Percentiles rank a stretch among this genome's conserved stretches.
These are phyloP conservation scores for Cladosporium sp. DNA, from an alignment of 2,329 filamentous ascomycete species.

Conservation along the genomic window DNA sequence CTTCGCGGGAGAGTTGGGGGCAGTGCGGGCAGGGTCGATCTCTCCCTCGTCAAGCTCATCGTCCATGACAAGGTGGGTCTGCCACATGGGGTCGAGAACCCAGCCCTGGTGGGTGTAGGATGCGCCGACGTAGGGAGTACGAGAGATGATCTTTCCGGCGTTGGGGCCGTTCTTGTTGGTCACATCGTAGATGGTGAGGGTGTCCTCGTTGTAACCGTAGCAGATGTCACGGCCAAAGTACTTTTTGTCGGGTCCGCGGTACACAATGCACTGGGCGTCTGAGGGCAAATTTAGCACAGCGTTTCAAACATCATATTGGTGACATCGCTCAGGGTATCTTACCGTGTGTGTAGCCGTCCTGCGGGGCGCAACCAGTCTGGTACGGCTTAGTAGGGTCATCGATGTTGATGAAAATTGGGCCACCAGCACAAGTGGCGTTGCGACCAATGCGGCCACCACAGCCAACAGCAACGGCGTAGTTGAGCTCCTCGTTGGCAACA, in stretches of 20 bases:
- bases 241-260: constrained; percentile 49
- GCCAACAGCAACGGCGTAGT: constrained; percentile 47
- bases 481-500: constrained; percentile 51
- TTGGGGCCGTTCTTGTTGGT: constrained; percentile 43
- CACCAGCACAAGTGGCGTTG: constrained; percentile 47
- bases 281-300: background rate
- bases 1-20: constrained; percentile 26
- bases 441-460: constrained; percentile 38
- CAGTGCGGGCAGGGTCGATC: constrained; percentile 31
- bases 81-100: constrained; percentile 49
- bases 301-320: background rate
- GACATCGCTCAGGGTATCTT: background rate
- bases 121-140: constrained; percentile 51
- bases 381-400: constrained; percentile 51
- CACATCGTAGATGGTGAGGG: constrained; percentile 49
- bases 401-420: constrained; percentile 56
- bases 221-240: constrained; percentile 53
- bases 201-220: constrained; percentile 55
- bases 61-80: constrained; percentile 52
- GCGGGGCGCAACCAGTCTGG: constrained; percentile 51
- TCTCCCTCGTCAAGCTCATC: constrained; percentile 56
- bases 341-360: constrained; percentile 57
- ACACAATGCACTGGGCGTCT: constrained; percentile 58
- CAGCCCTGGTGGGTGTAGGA: constrained; percentile 57
- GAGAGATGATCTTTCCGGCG: constrained; percentile 46